Conservation (phyloP, 1,139 yeast genomes). For the Saccharomyces hybrid region DNA sequence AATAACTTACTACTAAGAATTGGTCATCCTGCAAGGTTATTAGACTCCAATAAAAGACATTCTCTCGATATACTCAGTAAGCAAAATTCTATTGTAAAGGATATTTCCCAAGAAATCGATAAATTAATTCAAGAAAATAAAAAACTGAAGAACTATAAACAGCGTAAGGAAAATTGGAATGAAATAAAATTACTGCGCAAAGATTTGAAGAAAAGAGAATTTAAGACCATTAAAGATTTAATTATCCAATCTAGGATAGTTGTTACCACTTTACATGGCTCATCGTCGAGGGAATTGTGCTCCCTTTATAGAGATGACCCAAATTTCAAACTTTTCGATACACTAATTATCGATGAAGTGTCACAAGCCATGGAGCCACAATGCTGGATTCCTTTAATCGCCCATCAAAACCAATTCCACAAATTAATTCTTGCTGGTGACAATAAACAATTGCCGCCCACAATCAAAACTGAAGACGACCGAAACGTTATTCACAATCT, state of each 20-base stretch:
- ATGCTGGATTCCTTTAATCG: constrained; percentile 90
- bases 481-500: constrained; percentile 35
- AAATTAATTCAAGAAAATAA: constrained; percentile 49
- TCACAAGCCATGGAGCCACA: constrained; percentile 93
- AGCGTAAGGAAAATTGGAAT: constrained; percentile 57
- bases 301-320: constrained; percentile 35
- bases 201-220: constrained; percentile 63
- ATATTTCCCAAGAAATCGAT: constrained; percentile 64
- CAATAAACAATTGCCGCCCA: constrained; percentile 80
- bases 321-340: constrained; percentile 48
- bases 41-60: constrained; percentile 57
- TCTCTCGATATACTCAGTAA: constrained; percentile 71
- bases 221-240: constrained; percentile 52
- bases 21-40: constrained; percentile 88
- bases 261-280: constrained; percentile 79
- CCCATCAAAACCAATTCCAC: constrained; percentile 45
- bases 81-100: constrained; percentile 48
- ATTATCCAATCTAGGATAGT: constrained; percentile 60
- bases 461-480: constrained; percentile 44
- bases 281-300: constrained; percentile 63
- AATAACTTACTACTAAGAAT: constrained; percentile 60
- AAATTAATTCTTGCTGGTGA: constrained; percentile 77
- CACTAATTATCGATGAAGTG: constrained; percentile 88
- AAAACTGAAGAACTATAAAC: constrained; percentile 58
- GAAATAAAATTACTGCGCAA: constrained; percentile 63